These are phyloP conservation scores for Collariella sp. DNA, from an alignment of 495 filamentous ascomycete genomes.

Conservation along the genomic window DNA sequence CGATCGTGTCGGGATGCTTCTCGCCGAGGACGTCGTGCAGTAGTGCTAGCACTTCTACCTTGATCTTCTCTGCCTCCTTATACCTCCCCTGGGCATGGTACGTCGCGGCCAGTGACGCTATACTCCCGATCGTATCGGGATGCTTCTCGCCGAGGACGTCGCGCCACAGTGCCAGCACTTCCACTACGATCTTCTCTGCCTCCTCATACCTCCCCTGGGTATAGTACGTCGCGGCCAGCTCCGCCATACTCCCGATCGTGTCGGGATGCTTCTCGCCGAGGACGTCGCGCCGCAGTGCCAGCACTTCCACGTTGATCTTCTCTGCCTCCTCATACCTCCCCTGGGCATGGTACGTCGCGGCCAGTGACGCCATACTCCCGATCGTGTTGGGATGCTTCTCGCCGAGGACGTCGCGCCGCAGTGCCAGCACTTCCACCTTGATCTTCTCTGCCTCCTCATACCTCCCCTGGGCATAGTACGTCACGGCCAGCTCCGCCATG, in stretches of 20 bases:
- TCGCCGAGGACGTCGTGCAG: too few relatives aligned
- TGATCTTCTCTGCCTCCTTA: too few relatives aligned
- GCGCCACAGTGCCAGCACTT: neutral
- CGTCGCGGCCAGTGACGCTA: conserved; percentile 18
- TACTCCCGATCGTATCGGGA: conserved; percentile 21
- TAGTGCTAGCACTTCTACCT: too few relatives aligned
- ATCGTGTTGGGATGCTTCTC: neutral
- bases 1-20: too few relatives aligned
- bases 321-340: neutral
- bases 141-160: conserved; percentile 11
- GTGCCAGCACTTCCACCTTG: conserved; percentile 11
- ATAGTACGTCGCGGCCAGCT: conserved; percentile 16
- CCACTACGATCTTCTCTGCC: neutral
- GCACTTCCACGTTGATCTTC: neutral
- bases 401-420: conserved; percentile 25
- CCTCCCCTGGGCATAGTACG: conserved; percentile 20
- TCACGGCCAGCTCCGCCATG: neutral
- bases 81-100: too few relatives aligned
- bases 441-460: conserved; percentile 29
- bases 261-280: conserved; percentile 19
- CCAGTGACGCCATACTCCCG: neutral
- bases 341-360: neutral
- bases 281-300: neutral
- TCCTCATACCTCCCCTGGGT: neutral
- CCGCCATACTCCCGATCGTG: conserved; percentile 17